A percentile compares a stretch with the other conserved stretches of the same genome.
phyloP scores from a whole-genome alignment of 257 asterid genomes.

The Echium plantagineum region DNA sequence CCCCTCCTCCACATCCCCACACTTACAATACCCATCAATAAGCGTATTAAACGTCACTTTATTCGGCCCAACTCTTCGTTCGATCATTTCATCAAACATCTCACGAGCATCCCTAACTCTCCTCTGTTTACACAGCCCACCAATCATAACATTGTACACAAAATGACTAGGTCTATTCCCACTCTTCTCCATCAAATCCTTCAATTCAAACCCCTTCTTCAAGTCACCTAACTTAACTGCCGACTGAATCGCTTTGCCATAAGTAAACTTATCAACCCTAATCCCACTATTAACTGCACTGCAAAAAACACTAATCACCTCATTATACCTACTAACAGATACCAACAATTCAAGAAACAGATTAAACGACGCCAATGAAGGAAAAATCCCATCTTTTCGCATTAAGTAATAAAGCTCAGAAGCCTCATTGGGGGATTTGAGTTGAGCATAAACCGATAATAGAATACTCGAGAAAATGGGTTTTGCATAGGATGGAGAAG shows the following conservation, averaged over 20 bases:
- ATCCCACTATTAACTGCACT: conserved; percentile 42
- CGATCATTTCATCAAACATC: conserved; percentile 66
- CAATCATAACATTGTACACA: conserved; percentile 71
- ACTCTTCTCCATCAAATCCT: conserved; percentile 33
- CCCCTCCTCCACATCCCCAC: conserved; percentile 49
- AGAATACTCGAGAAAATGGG: conserved; percentile 33
- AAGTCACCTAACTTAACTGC: conserved; percentile 57
- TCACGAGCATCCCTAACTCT: conserved; percentile 51
- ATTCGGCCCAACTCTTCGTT: conserved; percentile 34
- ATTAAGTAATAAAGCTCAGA: conserved; percentile 37
- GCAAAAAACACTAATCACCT: conserved; percentile 34
- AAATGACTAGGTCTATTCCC: conserved; percentile 38
- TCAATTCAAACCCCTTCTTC: conserved; percentile 34
- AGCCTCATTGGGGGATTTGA: conserved; percentile 45
- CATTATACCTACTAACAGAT: conserved; percentile 18
- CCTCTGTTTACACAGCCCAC: conserved; percentile 66
- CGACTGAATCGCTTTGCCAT: conserved; percentile 66
- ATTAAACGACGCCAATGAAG: conserved; percentile 45
- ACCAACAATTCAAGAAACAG: conserved; percentile 53
- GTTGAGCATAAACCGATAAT: conserved; percentile 44
- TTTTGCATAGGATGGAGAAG: conserved; percentile 28
- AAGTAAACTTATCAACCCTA: conserved; percentile 47
- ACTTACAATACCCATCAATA: conserved; percentile 68
- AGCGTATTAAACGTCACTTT: conserved; percentile 57
- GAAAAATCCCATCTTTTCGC: conserved; percentile 37